These are phyloP conservation scores for Exobasidium rhododendri DNA, from an alignment of 1,284 basidiomycete species.

Conservation along the genomic window DNA sequence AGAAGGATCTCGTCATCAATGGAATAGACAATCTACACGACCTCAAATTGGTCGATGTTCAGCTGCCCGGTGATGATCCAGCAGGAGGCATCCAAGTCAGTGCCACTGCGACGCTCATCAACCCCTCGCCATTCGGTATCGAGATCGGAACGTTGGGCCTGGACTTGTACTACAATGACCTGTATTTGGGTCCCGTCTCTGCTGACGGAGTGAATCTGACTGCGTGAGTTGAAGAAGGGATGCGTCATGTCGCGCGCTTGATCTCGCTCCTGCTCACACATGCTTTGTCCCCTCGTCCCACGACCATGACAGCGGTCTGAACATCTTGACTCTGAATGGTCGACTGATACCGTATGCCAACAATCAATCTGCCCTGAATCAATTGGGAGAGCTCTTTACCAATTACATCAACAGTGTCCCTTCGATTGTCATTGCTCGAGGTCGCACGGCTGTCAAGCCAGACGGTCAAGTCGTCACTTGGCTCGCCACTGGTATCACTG, in stretches of 20 bases:
- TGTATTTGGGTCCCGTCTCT: slow-evolving; percentile 66
- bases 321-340: slow-evolving; percentile 66
- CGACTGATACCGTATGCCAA: slow-evolving; percentile 63
- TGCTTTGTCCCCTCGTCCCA: background rate
- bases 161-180: slow-evolving; percentile 64
- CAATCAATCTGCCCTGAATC: slow-evolving; percentile 59
- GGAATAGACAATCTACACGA: slow-evolving; percentile 70
- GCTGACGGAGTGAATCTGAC: slow-evolving; percentile 43
- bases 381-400: slow-evolving; percentile 68
- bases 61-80: slow-evolving; percentile 70
- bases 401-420: slow-evolving; percentile 68
- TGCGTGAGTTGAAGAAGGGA: slow-evolving; percentile 18
- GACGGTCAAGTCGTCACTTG: slow-evolving; percentile 64
- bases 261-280: slow-evolving; percentile 13
- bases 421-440: slow-evolving; percentile 65
- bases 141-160: slow-evolving; percentile 70
- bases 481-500: slow-evolving; percentile 66
- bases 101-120: slow-evolving; percentile 64
- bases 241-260: too few species aligned
- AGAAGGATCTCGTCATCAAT: slow-evolving; percentile 54
- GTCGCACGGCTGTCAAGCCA: slow-evolving; percentile 62
- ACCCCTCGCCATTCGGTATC: slow-evolving; percentile 71
- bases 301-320: slow-evolving; percentile 57
- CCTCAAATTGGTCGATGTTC: slow-evolving; percentile 65
- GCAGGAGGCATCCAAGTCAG: slow-evolving; percentile 68